Conservation (phyloP, 306 rosid genomes). For the Abrus precatorius region DNA sequence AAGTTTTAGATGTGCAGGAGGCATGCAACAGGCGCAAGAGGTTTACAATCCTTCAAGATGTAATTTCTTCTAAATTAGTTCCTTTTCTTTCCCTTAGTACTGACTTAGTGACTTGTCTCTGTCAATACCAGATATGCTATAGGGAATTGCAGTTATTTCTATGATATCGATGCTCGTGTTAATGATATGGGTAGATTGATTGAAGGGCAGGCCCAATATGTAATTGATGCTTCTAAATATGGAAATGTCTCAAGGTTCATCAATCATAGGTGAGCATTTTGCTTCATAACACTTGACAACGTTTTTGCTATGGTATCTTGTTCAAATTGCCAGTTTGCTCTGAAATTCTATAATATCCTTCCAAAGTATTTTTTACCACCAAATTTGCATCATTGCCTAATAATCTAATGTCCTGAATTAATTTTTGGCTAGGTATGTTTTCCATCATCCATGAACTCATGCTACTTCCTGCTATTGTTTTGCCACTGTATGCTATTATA, state of each 20-base stretch:
- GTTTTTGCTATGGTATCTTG: slow-evolving; percentile 4
- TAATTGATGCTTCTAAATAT: slow-evolving; percentile 75
- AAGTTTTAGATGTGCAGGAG: slow-evolving; percentile 79
- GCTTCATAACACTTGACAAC: slow-evolving; percentile 11
- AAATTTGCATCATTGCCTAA: slow-evolving; percentile 17
- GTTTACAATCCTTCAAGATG: slow-evolving; percentile 55
- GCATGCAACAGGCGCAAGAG: slow-evolving; percentile 74
- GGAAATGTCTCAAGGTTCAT: slow-evolving; percentile 96
- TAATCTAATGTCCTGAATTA: not conserved
- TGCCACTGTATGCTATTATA: not conserved
- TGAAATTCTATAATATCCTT: slow-evolving; percentile 13
- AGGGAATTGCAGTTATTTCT: slow-evolving; percentile 69
- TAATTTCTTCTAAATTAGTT: slow-evolving; percentile 33
- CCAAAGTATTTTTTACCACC: slow-evolving; percentile 7
- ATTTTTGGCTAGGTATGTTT: slow-evolving; percentile 10
- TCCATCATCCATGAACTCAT: slow-evolving; percentile 16
- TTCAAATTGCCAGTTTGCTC: not conserved
- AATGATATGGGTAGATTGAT: slow-evolving; percentile 93
- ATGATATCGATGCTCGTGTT: slow-evolving; percentile 67
- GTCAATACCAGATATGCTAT: slow-evolving; percentile 64
- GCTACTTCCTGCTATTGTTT: slow-evolving; percentile 28
- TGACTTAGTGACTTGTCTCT: slow-evolving; percentile 32
- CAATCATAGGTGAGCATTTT: slow-evolving; percentile 81
- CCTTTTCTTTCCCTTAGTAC: slow-evolving; percentile 16
- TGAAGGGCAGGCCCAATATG: slow-evolving; percentile 72